phyloP scores from a whole-genome alignment of 345 rosid genomes.

The Cardamine occulta region DNA sequence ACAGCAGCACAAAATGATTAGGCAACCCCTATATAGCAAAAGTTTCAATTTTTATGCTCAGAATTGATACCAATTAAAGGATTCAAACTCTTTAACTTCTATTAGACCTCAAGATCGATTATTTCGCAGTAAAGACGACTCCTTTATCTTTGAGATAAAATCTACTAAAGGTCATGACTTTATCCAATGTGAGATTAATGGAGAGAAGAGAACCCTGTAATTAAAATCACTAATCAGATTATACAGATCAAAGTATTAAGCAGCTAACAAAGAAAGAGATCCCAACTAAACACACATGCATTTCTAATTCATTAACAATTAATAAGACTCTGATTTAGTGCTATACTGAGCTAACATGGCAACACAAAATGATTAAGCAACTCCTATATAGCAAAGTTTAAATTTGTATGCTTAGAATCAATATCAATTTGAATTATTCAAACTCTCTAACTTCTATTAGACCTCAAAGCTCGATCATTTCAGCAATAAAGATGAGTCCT shows the following conservation, averaged over 20 bases:
- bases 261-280: neutral
- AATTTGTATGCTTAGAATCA: neutral
- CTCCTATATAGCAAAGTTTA: neutral
- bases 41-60: neutral
- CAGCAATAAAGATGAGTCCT: neutral
- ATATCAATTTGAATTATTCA: neutral
- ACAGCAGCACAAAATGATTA: neutral
- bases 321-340: too few species aligned
- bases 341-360: neutral
- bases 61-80: neutral
- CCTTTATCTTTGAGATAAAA: neutral
- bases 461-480: neutral
- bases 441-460: neutral
- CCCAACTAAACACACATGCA: too few species aligned
- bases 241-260: neutral
- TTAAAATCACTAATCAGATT: neutral
- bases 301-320: too few species aligned
- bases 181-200: neutral
- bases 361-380: slow-evolving; percentile 1
- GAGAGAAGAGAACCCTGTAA: neutral
- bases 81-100: neutral
- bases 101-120: neutral
- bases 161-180: neutral
- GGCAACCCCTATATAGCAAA: neutral
- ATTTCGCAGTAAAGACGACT: neutral